Evolutionary conservation across 2,329 filamentous ascomycete species (phyloP).

Genomic region (Sporothrix mexicana): DNA sequence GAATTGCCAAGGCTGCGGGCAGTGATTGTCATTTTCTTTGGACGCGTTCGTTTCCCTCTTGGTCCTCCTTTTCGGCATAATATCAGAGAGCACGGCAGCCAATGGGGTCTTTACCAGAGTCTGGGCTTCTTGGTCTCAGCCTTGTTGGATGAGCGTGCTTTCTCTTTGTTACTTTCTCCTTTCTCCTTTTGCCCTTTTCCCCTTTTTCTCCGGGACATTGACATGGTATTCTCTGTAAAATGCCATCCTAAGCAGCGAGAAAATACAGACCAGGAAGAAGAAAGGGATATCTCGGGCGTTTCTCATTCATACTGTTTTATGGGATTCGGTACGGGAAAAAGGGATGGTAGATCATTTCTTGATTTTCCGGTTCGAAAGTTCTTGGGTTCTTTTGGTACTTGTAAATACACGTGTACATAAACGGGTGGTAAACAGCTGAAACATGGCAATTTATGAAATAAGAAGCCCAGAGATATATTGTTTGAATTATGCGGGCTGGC

Average conservation of each 20-base stretch:
- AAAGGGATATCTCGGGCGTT: not conserved
- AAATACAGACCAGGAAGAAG: too few species aligned
- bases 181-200: not conserved
- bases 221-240: slow-evolving; percentile 7
- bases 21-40: not conserved
- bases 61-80: slow-evolving; percentile 11
- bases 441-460: too few species aligned
- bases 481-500: too few species aligned
- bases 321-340: slow-evolving; percentile 2
- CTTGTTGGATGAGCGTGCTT: not conserved
- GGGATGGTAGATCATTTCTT: not conserved
- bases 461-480: too few species aligned
- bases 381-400: not conserved
- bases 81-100: slow-evolving; percentile 1
- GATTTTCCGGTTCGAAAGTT: slow-evolving; percentile 11
- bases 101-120: slow-evolving; percentile 11
- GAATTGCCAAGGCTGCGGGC: not conserved
- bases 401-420: slow-evolving; percentile 4
- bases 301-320: slow-evolving; percentile 5
- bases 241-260: slow-evolving; percentile 1
- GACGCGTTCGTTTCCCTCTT: not conserved
- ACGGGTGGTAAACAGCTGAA: not conserved
- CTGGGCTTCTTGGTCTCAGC: slow-evolving; percentile 10
- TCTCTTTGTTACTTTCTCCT: not conserved
- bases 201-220: not conserved